Percentiles rank a stretch among this genome's conserved stretches.
Conservation (phyloP, 179 eudicot genomes). For the Camellia oleifera region DNA sequence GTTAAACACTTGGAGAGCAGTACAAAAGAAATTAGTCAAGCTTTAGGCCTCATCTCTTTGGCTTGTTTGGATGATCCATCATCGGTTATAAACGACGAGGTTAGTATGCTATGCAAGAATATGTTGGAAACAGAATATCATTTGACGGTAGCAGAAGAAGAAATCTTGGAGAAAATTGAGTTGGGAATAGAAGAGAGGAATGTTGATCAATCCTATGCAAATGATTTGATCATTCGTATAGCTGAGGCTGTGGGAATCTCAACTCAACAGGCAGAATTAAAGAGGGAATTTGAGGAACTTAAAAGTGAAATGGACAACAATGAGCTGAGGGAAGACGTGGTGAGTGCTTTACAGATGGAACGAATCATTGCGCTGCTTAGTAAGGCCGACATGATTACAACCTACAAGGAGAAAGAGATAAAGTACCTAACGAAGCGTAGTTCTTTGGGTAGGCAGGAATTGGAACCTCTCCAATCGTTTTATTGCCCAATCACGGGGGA, state of each 20-base stretch:
- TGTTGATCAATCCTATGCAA: conserved; percentile 17
- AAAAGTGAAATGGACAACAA: conserved; percentile 9
- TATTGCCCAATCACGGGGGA: conserved; percentile 21
- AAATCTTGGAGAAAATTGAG: conserved; percentile 18
- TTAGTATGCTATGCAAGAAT: conserved; percentile 4
- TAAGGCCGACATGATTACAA: conserved; percentile 9
- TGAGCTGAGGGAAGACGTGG: conserved; percentile 5
- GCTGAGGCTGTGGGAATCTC: conserved; percentile 20
- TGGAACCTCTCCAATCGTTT: conserved; percentile 22
- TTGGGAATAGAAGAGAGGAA: conserved; percentile 19
- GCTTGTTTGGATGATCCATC: conserved; percentile 15
- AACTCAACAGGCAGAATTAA: conserved; percentile 3
- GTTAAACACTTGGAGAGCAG: neutral
- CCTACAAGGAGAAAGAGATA: conserved; percentile 18
- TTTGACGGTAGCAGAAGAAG: conserved; percentile 4
- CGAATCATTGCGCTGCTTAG: conserved; percentile 8
- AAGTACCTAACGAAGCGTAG: conserved; percentile 13
- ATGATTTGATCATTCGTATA: conserved; percentile 8
- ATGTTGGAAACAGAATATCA: conserved; percentile 8
- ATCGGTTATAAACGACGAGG: neutral
- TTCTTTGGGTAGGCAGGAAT: conserved; percentile 18
- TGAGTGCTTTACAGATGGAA: conserved; percentile 16
- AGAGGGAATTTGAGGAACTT: conserved; percentile 17
- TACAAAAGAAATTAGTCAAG: conserved; percentile 14
- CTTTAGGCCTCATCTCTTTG: conserved; percentile 17